Evolutionary conservation across 345 rosid species (phyloP).

Genomic region (Aethionema arabicum): DNA sequence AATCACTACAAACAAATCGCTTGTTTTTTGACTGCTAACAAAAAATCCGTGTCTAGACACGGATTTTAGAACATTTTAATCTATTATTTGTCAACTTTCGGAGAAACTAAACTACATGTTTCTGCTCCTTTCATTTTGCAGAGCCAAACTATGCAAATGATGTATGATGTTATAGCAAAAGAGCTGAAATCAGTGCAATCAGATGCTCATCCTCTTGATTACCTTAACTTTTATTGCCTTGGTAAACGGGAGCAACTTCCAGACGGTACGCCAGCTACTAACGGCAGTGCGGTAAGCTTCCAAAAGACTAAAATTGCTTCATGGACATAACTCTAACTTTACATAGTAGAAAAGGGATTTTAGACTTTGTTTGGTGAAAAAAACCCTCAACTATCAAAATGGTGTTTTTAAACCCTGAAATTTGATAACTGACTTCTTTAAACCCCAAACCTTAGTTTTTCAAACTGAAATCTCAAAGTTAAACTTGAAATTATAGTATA

Average conservation of each 20-base stretch:
- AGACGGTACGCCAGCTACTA: slow-evolving; percentile 22
- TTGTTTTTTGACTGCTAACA: too few relatives aligned
- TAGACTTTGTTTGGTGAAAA: too few relatives aligned
- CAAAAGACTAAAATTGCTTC: slow-evolving; percentile 11
- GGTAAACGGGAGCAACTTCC: slow-evolving; percentile 67
- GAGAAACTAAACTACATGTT: slow-evolving; percentile 21
- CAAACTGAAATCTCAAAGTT: too few relatives aligned
- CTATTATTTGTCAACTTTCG: neutral
- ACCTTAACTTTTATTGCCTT: slow-evolving; percentile 92
- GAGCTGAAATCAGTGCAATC: slow-evolving; percentile 51
- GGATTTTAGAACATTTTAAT: neutral
- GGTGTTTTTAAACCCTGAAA: too few relatives aligned
- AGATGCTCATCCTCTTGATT: slow-evolving; percentile 72
- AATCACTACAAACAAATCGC: too few relatives aligned
- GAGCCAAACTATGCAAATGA: slow-evolving; percentile 93
- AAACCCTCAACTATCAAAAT: too few relatives aligned
- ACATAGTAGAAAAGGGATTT: neutral
- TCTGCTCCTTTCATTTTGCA: slow-evolving; percentile 37
- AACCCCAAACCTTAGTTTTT: too few relatives aligned
- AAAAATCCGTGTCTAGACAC: neutral
- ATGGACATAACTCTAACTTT: slow-evolving; percentile 4
- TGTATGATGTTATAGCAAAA: slow-evolving; percentile 62
- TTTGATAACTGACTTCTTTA: too few relatives aligned
- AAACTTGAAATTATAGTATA: too few relatives aligned
- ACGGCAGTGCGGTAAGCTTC: slow-evolving; percentile 50